Conservation (phyloP, 768 basidiomycete genomes). For the Chalciporus chontae region DNA sequence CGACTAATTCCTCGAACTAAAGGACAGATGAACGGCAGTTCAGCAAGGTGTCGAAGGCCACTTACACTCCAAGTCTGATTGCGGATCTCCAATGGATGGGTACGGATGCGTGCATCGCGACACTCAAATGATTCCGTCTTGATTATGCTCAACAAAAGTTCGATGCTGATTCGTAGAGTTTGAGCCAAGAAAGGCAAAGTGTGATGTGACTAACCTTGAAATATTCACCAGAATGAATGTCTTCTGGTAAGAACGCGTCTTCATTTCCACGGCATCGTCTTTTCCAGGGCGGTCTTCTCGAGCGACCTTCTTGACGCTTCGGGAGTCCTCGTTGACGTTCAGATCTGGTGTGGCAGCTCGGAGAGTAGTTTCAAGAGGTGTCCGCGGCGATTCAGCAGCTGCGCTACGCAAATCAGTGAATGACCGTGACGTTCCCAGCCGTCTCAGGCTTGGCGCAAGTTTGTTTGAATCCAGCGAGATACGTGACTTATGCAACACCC, state of each 20-base stretch:
- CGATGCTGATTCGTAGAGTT: conserved; percentile 42
- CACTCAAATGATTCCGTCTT: conserved; percentile 85
- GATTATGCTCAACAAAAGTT: conserved; percentile 72
- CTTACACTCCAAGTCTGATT: conserved; percentile 82
- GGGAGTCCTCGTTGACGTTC: conserved; percentile 19
- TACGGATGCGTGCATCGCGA: conserved; percentile 73
- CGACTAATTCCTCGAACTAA: conserved; percentile 76
- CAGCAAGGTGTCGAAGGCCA: conserved; percentile 11
- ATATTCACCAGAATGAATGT: conserved; percentile 80
- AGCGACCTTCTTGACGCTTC: conserved; percentile 14
- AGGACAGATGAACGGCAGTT: conserved; percentile 3
- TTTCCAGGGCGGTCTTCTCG: conserved; percentile 23
- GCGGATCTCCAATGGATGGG: conserved; percentile 75
- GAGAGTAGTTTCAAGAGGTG: conserved; percentile 6
- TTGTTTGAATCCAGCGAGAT: conserved; percentile 31
- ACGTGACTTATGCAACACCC: conserved; percentile 31
- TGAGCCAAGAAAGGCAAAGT: conserved; percentile 15
- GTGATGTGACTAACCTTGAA: conserved; percentile 46
- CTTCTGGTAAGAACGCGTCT: conserved; percentile 73
- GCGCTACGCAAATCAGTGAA: conserved; percentile 63
- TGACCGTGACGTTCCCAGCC: conserved; percentile 59
- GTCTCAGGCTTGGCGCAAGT: conserved; percentile 43
- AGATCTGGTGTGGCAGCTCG: conserved; percentile 15
- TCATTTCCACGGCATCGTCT: conserved; percentile 78
- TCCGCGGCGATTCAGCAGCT: conserved; percentile 34